A percentile compares a stretch with the other conserved stretches of the same genome.
These are phyloP conservation scores for Diaporthe australafricana DNA, from an alignment of 2,329 filamentous ascomycete genomes.

Conservation along the genomic window DNA sequence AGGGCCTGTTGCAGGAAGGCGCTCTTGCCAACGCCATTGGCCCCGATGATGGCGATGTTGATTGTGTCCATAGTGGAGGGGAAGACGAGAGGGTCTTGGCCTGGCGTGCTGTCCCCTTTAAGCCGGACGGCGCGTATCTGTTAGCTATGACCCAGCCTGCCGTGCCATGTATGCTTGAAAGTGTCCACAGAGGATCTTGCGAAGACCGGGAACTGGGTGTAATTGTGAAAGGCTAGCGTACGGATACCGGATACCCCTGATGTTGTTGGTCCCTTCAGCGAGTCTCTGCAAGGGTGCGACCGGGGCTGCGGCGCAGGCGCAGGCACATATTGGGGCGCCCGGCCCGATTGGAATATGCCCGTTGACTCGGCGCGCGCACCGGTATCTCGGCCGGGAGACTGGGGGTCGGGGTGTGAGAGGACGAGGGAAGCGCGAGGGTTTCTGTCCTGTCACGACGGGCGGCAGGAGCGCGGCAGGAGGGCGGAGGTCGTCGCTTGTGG, in stretches of 20 bases:
- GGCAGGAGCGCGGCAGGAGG: constrained; percentile 38
- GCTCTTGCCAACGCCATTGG: constrained; percentile 75
- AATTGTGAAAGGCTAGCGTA: constrained; percentile 20
- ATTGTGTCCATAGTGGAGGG: constrained; percentile 65
- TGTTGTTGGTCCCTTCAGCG: constrained; percentile 55
- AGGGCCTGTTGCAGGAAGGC: constrained; percentile 74
- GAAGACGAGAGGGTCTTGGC: not conserved
- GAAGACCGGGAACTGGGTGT: not conserved
- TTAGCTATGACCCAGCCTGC: constrained; percentile 30
- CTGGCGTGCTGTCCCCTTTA: constrained; percentile 15
- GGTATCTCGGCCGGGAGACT: constrained; percentile 64
- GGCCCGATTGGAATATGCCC: constrained; percentile 16
- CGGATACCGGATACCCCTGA: constrained; percentile 30
- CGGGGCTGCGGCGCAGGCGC: constrained; percentile 49
- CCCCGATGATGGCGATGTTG: constrained; percentile 75
- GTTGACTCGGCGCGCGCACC: constrained; percentile 45
- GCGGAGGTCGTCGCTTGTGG: constrained; percentile 29
- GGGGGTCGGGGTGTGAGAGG: constrained; percentile 65
- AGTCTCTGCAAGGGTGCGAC: constrained; percentile 62
- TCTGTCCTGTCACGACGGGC: constrained; percentile 41
- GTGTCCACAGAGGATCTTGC: constrained; percentile 26
- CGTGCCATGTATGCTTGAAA: constrained; percentile 29
- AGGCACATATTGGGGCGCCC: constrained; percentile 28
- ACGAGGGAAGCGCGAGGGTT: constrained; percentile 59
- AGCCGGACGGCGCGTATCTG: constrained; percentile 28